These are phyloP conservation scores for Beauveria bassiana DNA, from an alignment of 2,329 filamentous ascomycete species.

Conservation along the genomic window DNA sequence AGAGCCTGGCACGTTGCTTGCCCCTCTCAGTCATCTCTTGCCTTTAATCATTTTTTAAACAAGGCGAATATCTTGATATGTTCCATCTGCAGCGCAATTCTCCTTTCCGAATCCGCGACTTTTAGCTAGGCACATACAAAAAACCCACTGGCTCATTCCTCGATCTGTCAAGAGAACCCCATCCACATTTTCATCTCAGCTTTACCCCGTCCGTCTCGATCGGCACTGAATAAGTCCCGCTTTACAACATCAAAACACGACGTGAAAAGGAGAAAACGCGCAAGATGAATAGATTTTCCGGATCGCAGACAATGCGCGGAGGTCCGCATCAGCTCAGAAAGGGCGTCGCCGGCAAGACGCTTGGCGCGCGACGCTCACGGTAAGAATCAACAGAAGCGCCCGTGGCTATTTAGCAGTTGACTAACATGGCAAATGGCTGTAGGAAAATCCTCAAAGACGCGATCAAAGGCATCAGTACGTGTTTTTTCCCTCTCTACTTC, in stretches of 20 bases:
- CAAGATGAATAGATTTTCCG: not conserved
- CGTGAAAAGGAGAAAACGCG: not conserved
- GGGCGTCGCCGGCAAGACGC: conserved; percentile 2
- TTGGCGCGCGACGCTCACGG: not conserved
- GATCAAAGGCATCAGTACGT: conserved; percentile 13
- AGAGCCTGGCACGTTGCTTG: no score
- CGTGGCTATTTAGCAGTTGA: no score
- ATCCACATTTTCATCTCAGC: no score
- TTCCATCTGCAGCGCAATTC: no score
- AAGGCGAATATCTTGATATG: no score
- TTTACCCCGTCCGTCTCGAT: no score
- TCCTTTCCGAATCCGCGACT: no score
- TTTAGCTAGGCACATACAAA: no score
- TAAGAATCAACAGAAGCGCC: not conserved
- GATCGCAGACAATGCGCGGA: not conserved
- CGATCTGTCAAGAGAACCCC: no score
- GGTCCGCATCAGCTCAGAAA: not conserved
- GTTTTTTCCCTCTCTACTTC: not conserved
- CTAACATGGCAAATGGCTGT: not conserved
- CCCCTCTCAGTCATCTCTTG: no score
- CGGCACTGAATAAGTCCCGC: not conserved
- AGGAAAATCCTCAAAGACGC: conserved; percentile 16
- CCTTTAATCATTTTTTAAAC: no score
- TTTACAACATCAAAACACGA: not conserved
- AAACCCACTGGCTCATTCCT: no score